Base-by-base conservation (phyloP, 2,329 filamentous ascomycete species). In the Penicillium hordei region DNA sequence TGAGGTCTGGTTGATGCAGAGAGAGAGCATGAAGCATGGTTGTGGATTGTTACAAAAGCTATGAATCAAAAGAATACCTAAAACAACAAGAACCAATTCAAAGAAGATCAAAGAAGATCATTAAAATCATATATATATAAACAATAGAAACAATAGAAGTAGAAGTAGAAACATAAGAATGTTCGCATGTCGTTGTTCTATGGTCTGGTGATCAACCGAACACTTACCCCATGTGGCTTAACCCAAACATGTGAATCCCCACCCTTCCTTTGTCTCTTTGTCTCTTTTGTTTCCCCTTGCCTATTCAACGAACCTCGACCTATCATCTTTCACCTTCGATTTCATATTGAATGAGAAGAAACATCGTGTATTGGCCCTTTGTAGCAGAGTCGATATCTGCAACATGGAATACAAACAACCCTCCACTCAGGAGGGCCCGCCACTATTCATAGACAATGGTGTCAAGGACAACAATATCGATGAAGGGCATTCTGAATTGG, bases 361-460 rank as follows among this genome's bases (percentile, higher is more conserved):
- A 31, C 23, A 25, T 52, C 12, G 23, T 12, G 33, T 19, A 27
- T 31, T 50, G n/a, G 17, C 8, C 9, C 27, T 52, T 52, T 36
- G 50, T 52, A 17, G 39, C 23, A 45, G 50, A 65, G 65, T 61
- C 54, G 52, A 57, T 54, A 55, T 57, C 50, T 36, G 17, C 65
- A 68, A 64, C 55, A 73, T 73, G 70, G 66, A 72, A 65, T 68
- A 66, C 60, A 69, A 66, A 45, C 53, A 55, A 58, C 46, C 46
- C 53, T 56, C 53, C 50, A 27, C 44, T 57, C 56, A 60, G 55
- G 64, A 66, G 64, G 67, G 65, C 59, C 63, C 65, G 45, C 63
- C 56, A 34, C 33, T 34, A 34, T 42, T 65, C 60, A 60, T 62
- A 55, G 52, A 60, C 63, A 59, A 55, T 60, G 57, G 54, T 40